These are phyloP conservation scores for Kalmanozyma brasiliensis DNA, from an alignment of 1,284 basidiomycete species.

Conservation along the genomic window DNA sequence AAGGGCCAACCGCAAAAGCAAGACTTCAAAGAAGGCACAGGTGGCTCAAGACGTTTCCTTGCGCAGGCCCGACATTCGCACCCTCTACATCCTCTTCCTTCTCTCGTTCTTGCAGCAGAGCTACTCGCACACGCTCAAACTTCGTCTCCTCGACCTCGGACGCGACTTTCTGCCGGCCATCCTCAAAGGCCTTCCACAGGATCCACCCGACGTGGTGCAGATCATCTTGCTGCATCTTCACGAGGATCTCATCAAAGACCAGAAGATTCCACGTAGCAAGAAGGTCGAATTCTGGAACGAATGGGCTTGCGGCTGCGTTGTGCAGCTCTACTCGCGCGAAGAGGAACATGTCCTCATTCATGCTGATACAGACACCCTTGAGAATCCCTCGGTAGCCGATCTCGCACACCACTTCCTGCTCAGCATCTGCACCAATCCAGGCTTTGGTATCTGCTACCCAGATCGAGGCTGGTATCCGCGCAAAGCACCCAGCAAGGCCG, in stretches of 20 bases:
- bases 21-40: constrained; percentile 31
- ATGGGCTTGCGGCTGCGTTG: constrained; percentile 52
- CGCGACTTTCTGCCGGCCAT: constrained; percentile 48
- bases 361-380: constrained; percentile 19
- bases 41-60: constrained; percentile 43
- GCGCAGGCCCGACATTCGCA: constrained; percentile 58
- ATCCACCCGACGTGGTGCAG: constrained; percentile 57
- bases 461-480: constrained; percentile 88
- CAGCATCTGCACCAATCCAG: constrained; percentile 84
- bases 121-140: constrained; percentile 45
- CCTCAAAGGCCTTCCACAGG: constrained; percentile 50
- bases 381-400: constrained; percentile 73
- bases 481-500: constrained; percentile 7
- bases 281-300: constrained; percentile 62
- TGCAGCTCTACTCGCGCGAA: constrained; percentile 58
- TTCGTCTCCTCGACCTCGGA: constrained; percentile 50
- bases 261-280: constrained; percentile 46
- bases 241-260: constrained; percentile 59
- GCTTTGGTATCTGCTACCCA: constrained; percentile 84
- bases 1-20: constrained; percentile 26
- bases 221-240: constrained; percentile 57
- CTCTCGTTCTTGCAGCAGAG: constrained; percentile 56
- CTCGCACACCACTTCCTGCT: constrained; percentile 87
- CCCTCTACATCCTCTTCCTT: constrained; percentile 61
- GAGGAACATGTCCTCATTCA: constrained; percentile 47